Evolutionary conservation across 768 basidiomycete species (phyloP).

Genomic region (Pulveroboletus frians): DNA sequence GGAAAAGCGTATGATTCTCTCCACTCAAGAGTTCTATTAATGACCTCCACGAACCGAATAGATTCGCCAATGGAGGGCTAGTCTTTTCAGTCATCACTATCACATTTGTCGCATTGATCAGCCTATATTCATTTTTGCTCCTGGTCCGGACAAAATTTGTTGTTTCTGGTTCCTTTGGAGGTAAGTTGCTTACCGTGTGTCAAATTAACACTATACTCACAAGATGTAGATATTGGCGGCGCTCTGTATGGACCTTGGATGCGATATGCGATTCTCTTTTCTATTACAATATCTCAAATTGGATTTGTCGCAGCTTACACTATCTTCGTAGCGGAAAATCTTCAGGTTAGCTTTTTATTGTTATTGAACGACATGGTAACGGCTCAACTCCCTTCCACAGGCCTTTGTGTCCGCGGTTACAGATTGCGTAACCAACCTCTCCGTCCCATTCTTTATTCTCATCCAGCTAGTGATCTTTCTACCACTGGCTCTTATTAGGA

Average conservation of each 20-base stretch:
- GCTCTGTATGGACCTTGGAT: slow-evolving; percentile 88
- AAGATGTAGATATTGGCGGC: slow-evolving; percentile 79
- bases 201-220: slow-evolving; percentile 5
- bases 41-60: slow-evolving; percentile 26
- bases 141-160: slow-evolving; percentile 83
- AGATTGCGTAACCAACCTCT: slow-evolving; percentile 60
- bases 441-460: slow-evolving; percentile 77
- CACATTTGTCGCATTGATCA: slow-evolving; percentile 76
- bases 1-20: slow-evolving; percentile 68
- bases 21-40: not conserved
- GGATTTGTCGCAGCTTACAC: slow-evolving; percentile 90
- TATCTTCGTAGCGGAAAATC: slow-evolving; percentile 92
- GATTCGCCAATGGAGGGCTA: slow-evolving; percentile 94
- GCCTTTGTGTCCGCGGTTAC: slow-evolving; percentile 82
- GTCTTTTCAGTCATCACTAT: slow-evolving; percentile 81
- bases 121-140: slow-evolving; percentile 89
- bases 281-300: slow-evolving; percentile 85
- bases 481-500: slow-evolving; percentile 83
- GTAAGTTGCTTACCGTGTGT: slow-evolving; percentile 36
- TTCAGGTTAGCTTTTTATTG: slow-evolving; percentile 40
- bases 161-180: slow-evolving; percentile 91
- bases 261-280: slow-evolving; percentile 81
- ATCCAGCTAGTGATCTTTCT: slow-evolving; percentile 83
- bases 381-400: slow-evolving; percentile 32
- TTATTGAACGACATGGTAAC: not conserved